Conservation (phyloP, 371 early-diverging fungal genomes). For the Mortierella sp. region DNA sequence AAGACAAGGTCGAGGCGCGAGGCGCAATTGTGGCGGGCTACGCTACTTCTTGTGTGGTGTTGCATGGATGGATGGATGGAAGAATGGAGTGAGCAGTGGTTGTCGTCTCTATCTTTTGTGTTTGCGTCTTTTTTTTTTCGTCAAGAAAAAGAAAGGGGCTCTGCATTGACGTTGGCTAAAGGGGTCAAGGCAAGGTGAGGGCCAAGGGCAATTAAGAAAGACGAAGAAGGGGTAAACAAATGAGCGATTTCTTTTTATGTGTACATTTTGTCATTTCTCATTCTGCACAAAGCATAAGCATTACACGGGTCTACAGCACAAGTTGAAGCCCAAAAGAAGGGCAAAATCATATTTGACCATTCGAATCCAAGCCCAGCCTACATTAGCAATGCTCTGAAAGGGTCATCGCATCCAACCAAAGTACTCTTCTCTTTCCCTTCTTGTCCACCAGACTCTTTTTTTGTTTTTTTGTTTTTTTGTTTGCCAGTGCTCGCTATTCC, state of each 20-base stretch:
- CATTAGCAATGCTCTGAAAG: background rate
- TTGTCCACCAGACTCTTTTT: conserved; percentile 5
- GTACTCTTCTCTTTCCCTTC: background rate
- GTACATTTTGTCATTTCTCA: too few relatives aligned
- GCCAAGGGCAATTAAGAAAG: too few relatives aligned
- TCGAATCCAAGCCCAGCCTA: background rate
- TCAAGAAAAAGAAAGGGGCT: background rate
- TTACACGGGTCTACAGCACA: too few relatives aligned
- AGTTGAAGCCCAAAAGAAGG: too few relatives aligned
- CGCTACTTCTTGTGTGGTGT: background rate
- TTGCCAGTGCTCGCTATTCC: background rate
- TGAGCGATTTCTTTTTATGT: background rate
- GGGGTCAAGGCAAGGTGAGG: background rate
- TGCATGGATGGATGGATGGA: too few relatives aligned
- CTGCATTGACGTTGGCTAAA: background rate
- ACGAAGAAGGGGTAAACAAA: background rate
- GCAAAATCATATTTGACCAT: too few relatives aligned
- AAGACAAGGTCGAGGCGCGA: background rate
- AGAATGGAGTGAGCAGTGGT: background rate
- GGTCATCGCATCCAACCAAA: background rate
- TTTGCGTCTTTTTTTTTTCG: background rate
- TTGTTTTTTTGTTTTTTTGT: background rate
- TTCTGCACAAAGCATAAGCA: too few relatives aligned
- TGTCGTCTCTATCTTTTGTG: background rate
- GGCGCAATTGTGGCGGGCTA: background rate